Evolutionary conservation across 2,329 filamentous ascomycete genomes (phyloP), one percentile per base, ranked within the genome.

Genomic region (Calonectria fujianensis): DNA sequence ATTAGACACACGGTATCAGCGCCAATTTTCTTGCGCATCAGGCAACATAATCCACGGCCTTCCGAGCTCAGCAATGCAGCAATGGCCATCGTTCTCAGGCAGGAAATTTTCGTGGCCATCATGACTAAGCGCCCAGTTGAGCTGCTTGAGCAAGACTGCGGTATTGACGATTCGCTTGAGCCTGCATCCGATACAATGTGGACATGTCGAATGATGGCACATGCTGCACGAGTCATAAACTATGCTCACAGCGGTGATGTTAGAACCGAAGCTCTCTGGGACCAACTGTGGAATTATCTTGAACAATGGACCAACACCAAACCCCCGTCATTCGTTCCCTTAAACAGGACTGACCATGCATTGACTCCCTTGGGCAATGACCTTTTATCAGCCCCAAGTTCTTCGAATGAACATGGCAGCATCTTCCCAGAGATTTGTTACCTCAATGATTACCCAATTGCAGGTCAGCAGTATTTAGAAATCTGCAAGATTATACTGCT

Each of bases 21-120:
- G 13, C 41, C 69, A 8, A 7, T 71, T 2, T 51, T 71, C 32
- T 37, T 71, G 10, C 41, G 37, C 27, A 71, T 71, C 7, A 45
- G 35, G 18, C 69, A 66, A 24, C 27, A 32, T 9, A 45, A 54
- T 24, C 11, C n/a, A 2, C 59, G 41, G 4, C 32, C 69, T 9
- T 51, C 69, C 3, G 27, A 66, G 27, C 41, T 66, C 11, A 66
- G 48, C 32, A 41, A 71, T 31, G 48, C 69, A 6, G 57, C 59
- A 37, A 65, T 71, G 48, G 37, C 37, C 18, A 39, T 71, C 2
- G 48, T 45, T 18, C 69, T 71, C 0, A 32, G 69, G n/a, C 59
- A 71, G 35, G 69, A 71, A 29, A 54, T 71, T 10, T 65, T 41
- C n/a, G 48, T 71, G 2, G 50, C 69, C 13, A 71, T 65, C 27